Conservation (phyloP, 23 red algal genomes). For the Gracilaria caudata region DNA sequence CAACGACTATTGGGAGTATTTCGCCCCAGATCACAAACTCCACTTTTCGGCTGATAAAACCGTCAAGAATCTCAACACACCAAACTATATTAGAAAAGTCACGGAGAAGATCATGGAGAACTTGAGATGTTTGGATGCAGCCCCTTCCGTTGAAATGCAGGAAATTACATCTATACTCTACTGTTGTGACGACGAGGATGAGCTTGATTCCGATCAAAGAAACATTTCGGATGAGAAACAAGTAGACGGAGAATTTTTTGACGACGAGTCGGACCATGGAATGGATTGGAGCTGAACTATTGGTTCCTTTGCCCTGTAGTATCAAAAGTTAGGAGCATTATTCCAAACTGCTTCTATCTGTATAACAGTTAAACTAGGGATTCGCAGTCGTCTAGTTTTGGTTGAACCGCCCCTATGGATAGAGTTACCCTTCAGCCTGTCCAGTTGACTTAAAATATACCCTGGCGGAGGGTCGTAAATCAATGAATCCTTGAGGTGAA, state of each 20-base stretch:
- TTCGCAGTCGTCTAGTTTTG: background rate
- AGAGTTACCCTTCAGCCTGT: background rate
- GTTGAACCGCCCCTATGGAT: too few relatives aligned
- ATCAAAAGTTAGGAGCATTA: background rate
- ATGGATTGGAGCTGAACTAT: conserved; percentile 14
- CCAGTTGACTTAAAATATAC: background rate
- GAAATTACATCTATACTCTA: conserved; percentile 53
- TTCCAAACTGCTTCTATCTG: background rate
- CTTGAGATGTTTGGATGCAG: conserved; percentile 32
- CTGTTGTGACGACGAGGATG: conserved; percentile 50
- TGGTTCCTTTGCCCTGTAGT: background rate
- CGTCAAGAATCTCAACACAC: conserved; percentile 45
- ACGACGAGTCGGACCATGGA: background rate
- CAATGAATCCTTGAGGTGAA: background rate
- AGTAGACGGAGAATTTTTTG: conserved; percentile 28
- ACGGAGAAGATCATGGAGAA: conserved; percentile 54
- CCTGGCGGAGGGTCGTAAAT: background rate
- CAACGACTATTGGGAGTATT: conserved; percentile 84
- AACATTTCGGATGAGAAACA: background rate
- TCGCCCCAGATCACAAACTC: conserved; percentile 54
- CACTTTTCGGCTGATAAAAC: conserved; percentile 38
- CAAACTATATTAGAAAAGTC: conserved; percentile 49
- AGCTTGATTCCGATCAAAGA: conserved; percentile 7
- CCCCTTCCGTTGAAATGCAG: conserved; percentile 68
- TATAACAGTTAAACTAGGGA: background rate